Conservation (phyloP, 805 yeast species). For the Metschnikowia noctiluminum region DNA sequence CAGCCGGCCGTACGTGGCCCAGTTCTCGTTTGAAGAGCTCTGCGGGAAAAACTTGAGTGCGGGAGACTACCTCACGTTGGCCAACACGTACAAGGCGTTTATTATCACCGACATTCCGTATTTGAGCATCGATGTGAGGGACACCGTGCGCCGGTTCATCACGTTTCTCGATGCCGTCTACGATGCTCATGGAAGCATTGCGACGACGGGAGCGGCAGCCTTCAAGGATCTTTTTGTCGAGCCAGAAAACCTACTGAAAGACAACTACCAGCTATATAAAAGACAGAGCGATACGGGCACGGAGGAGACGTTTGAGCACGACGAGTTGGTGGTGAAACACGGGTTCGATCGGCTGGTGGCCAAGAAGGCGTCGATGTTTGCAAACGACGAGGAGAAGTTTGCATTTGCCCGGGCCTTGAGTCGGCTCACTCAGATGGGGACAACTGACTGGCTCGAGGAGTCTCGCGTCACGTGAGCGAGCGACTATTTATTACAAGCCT, state of each 20-base stretch:
- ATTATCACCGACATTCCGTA: conserved; percentile 93
- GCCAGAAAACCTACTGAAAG: conserved; percentile 56
- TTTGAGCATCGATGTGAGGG: conserved; percentile 72
- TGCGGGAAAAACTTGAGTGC: conserved; percentile 90
- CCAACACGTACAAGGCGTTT: conserved; percentile 69
- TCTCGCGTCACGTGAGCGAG: not conserved
- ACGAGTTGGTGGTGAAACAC: conserved; percentile 66
- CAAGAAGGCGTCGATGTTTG: conserved; percentile 71
- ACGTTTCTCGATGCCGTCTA: conserved; percentile 95
- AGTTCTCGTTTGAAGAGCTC: conserved; percentile 78
- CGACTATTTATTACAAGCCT: not conserved
- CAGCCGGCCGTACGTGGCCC: conserved; percentile 79
- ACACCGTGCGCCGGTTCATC: conserved; percentile 84
- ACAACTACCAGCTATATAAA: conserved; percentile 43
- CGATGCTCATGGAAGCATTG: conserved; percentile 83
- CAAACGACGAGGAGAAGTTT: conserved; percentile 90
- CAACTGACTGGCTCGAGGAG: conserved; percentile 81
- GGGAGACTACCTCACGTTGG: conserved; percentile 87
- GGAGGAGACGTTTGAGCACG: conserved; percentile 46
- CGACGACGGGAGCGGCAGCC: conserved; percentile 85
- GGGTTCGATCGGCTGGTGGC: conserved; percentile 75
- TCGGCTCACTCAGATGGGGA: conserved; percentile 89
- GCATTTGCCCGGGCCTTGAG: conserved; percentile 95
- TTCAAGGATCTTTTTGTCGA: conserved; percentile 85
- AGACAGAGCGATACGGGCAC: conserved; percentile 34